phyloP scores from a whole-genome alignment of 2,329 filamentous ascomycete genomes.

The Fusarium begoniae region DNA sequence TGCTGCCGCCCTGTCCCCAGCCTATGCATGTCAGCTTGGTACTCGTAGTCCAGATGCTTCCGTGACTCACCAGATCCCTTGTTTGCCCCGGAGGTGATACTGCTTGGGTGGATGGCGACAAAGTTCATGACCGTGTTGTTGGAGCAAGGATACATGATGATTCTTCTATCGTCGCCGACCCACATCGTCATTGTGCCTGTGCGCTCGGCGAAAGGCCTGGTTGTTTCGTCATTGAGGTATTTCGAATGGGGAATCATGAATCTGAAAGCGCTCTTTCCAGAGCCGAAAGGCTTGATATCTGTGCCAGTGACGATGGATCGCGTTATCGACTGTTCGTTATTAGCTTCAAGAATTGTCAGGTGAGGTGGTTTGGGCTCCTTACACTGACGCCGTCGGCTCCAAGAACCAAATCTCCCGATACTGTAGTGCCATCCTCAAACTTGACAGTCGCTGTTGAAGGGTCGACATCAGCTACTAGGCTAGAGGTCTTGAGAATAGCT shows the following conservation, averaged over 20 bases:
- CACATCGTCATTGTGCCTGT: conserved; percentile 46
- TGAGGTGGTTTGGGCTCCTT: neutral
- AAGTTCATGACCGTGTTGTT: conserved; percentile 58
- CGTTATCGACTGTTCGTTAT: conserved; percentile 25
- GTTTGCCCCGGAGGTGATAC: neutral
- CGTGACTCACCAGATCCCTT: conserved; percentile 3
- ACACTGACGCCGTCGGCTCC: conserved; percentile 65
- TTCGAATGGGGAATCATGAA: conserved; percentile 57
- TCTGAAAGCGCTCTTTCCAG: conserved; percentile 65
- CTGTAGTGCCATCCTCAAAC: conserved; percentile 54
- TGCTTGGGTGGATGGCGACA: conserved; percentile 60
- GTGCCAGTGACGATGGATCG: conserved; percentile 37
- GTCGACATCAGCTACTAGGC: conserved; percentile 56
- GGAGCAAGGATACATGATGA: conserved; percentile 59
- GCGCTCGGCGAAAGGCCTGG: conserved; percentile 16
- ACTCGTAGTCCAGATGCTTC: accelerated
- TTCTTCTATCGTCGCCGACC: conserved; percentile 52
- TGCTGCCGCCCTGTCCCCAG: conserved; percentile 51
- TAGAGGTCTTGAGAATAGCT: conserved; percentile 52
- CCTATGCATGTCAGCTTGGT: conserved; percentile 33
- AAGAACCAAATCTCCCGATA: conserved; percentile 60
- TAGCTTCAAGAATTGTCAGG: accelerated
- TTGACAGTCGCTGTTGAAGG: conserved; percentile 51
- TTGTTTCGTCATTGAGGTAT: conserved; percentile 43
- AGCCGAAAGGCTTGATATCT: conserved; percentile 49